Base-by-base conservation (phyloP, 441 rosid genomes). In the Erodium trifolium region DNA sequence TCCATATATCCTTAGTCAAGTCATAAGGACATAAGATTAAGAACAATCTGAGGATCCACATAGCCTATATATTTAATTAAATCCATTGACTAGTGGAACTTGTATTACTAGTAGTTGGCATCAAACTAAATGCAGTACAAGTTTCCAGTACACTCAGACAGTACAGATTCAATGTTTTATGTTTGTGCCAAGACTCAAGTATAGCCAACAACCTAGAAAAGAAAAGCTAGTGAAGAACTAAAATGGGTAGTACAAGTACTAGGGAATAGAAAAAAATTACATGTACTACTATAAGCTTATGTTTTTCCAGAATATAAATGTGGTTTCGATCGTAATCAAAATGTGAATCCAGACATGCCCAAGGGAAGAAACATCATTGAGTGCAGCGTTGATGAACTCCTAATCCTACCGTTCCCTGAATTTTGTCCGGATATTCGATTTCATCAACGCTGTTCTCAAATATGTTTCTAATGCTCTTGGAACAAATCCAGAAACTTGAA, bases 381-480 rank as follows among this genome's bases (percentile, higher is more conserved):
- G 51, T 45, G 51, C 51, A 45, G 51, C 51, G 51, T 45, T 45
- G 51, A 45, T 45, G 51, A 45, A 45, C n/a, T 45, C 51, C 51
- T 9, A 45, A 45, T 45, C 51, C 51, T 45, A 45, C 12, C 12
- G 2, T 45, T 45, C 4, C 51, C 11, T 4, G 37, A 34, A 34
- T 34, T 34, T 34, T 34, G 27, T 34, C 37, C 37, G 47, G 47
- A 12, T 3, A 45, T 45, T 11, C n/a, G 51, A 45, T 45, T 45
- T 45, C 51, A 45, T 45, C 51, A 45, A 45, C 51, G 51, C 51
- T 45, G 51, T 13, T 45, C 51, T 45, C 51, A 45, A 45, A 10
- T 45, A 45, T 45, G 51, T 45, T 45, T 45, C 51, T 45, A 12
- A 45, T 45, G n/a, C 51, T 45, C 51, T 45, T 45, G 51, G 51